A percentile compares a stretch with the other conserved stretches of the same genome.
Evolutionary conservation across 805 yeast species (phyloP).

Genomic region (Yamadazyma sp.): DNA sequence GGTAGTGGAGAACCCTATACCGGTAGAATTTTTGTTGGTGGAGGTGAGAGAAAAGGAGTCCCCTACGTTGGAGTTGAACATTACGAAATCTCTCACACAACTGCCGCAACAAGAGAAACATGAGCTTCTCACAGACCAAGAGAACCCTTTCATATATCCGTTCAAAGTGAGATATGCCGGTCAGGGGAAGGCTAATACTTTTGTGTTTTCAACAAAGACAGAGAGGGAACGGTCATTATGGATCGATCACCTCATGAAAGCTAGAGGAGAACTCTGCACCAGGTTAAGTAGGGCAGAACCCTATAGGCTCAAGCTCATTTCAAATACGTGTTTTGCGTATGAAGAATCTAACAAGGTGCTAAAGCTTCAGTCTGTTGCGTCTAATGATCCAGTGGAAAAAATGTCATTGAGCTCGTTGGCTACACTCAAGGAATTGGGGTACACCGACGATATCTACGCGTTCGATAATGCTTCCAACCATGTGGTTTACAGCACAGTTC

Average conservation of each 20-base stretch:
- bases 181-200: constrained; percentile 52
- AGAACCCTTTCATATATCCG: constrained; percentile 34
- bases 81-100: constrained; percentile 19
- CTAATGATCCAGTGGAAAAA: constrained; percentile 50
- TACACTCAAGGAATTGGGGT: constrained; percentile 23
- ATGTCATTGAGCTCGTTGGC: constrained; percentile 23
- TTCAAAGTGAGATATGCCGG: constrained; percentile 60
- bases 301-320: constrained; percentile 50
- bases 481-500: constrained; percentile 35
- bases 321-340: constrained; percentile 64
- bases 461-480: constrained; percentile 20
- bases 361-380: constrained; percentile 53
- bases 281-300: constrained; percentile 47
- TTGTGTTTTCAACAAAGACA: constrained; percentile 49
- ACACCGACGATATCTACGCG: constrained; percentile 25
- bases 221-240: constrained; percentile 56
- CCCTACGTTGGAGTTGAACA: constrained; percentile 19
- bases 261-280: constrained; percentile 26
- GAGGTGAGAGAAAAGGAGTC: constrained; percentile 43
- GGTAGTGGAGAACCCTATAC: constrained; percentile 59
- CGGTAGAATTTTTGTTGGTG: constrained; percentile 55
- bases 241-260: constrained; percentile 36
- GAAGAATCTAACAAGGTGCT: constrained; percentile 51
- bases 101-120: constrained; percentile 15
- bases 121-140: constrained; percentile 19